Percentiles rank a stretch among this genome's conserved stretches.
Conservation (phyloP, 768 basidiomycete species). For the Pisolithus orientalis region DNA sequence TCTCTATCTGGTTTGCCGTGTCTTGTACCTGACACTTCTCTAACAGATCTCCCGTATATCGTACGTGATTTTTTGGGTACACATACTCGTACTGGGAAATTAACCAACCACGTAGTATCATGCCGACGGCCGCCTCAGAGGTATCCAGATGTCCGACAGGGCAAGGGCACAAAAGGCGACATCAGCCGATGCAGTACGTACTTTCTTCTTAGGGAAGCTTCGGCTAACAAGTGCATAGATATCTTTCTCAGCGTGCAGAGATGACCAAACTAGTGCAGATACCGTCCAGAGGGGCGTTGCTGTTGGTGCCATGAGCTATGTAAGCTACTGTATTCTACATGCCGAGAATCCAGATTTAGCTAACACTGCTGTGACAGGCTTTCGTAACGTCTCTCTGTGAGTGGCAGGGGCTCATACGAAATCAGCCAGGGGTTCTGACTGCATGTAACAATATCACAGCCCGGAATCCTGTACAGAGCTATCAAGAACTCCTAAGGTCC, state of each 20-base stretch:
- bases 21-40: not conserved
- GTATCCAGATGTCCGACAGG: slow-evolving; percentile 32
- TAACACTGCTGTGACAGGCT: slow-evolving; percentile 38
- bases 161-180: slow-evolving; percentile 42
- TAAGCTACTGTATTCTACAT: slow-evolving; percentile 28
- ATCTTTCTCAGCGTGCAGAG: slow-evolving; percentile 66
- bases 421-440: not conserved
- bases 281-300: slow-evolving; percentile 57
- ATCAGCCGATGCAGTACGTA: slow-evolving; percentile 64
- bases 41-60: slow-evolving; percentile 23
- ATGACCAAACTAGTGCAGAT: slow-evolving; percentile 69
- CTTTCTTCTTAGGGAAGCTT: not conserved
- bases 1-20: not conserved
- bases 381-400: slow-evolving; percentile 48
- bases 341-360: not conserved
- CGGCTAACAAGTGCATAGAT: slow-evolving; percentile 35
- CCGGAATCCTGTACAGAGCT: slow-evolving; percentile 53
- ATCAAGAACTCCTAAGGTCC: slow-evolving; percentile 53
- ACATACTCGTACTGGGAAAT: not conserved
- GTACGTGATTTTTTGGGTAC: slow-evolving; percentile 7
- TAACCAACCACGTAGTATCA: slow-evolving; percentile 39
- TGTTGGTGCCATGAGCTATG: slow-evolving; percentile 77
- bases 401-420: slow-evolving; percentile 5
- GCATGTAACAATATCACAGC: slow-evolving; percentile 17
- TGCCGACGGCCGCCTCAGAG: slow-evolving; percentile 49